Conservation (phyloP, 139 green algal genomes). For the Chlamydomonas asymmetrica region DNA sequence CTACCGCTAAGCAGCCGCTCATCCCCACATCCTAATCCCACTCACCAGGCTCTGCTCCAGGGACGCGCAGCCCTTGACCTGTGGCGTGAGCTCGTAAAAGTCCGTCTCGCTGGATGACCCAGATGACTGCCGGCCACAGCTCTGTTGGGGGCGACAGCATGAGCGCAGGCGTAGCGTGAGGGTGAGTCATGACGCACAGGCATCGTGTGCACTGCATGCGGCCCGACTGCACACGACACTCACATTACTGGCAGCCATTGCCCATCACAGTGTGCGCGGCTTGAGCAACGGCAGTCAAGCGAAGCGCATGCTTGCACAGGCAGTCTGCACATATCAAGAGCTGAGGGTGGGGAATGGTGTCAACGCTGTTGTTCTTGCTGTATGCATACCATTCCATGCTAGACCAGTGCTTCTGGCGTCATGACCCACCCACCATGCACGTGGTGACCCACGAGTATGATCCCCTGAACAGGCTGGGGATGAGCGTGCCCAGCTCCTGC, state of each 20-base stretch:
- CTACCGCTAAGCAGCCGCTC: no score
- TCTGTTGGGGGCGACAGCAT: slow-evolving; percentile 23
- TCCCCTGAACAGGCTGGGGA: slow-evolving; percentile 73
- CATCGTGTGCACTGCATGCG: no score
- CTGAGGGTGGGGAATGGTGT: no score
- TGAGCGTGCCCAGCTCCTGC: slow-evolving; percentile 40
- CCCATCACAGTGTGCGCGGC: no score
- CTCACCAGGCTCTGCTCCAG: slow-evolving; percentile 41
- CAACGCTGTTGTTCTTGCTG: not conserved
- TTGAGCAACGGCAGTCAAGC: no score
- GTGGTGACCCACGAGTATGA: slow-evolving; percentile 74
- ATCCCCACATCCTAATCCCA: no score
- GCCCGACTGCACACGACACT: no score
- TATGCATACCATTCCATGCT: not conserved
- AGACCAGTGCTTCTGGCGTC: not conserved
- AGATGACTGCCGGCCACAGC: slow-evolving; percentile 51
- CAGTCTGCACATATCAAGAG: no score
- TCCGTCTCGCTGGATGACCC: slow-evolving; percentile 45
- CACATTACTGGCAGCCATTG: no score
- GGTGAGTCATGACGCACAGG: no score
- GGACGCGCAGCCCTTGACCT: slow-evolving; percentile 61
- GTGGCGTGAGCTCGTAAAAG: slow-evolving; percentile 89
- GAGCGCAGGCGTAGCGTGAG: no score
- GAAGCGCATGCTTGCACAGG: no score
- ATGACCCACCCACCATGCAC: slow-evolving; percentile 47